Base-by-base conservation (phyloP, 768 basidiomycete genomes). In the Paxillus ammoniavirescens region DNA sequence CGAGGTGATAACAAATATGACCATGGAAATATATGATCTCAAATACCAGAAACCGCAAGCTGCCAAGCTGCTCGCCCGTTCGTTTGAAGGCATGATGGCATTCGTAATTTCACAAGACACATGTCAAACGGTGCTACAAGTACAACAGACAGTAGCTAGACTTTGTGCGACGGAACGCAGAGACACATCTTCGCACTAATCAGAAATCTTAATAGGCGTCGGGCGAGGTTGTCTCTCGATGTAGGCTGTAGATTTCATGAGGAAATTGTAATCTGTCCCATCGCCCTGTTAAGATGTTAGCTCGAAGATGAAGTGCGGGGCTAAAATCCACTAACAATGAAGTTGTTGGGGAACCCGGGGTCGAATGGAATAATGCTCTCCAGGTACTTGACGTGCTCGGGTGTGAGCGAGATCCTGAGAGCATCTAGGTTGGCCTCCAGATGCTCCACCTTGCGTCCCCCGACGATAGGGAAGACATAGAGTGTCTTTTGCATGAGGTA, bases 401-500 rank as follows among this genome's bases (percentile, higher is more conserved):
- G 57, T 0, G 72, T 65, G 31, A 78, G 74, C 7, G 57, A 55
- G 42, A 79, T 71, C 37, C 70, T 66, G n/a, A 79, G 61, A 12
- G 76, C 77, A 52, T 77, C 68, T 26, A 80, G 55, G 52, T 78
- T 80, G 30, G 69, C 72, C 26, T 63, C 43, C 21, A 80, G 55
- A 15, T 78, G 74, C 62, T 77, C 73, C 36, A 75, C 61, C 53
- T 78, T 80, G 61, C 75, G 69, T 4, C 74, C 73, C 7, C 75
- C 76, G 26, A 77, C 60, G 45, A 77, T 65, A 0, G 75, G 75
- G 58, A 79, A 78, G 8, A 77, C 75, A 41, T 73, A 75, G 0
- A 73, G 72, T n/a, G 75, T 63, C 61, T 78, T 80, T 42, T 75
- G 74, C 66, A 79, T 68, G 38, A 79, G 61, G 42, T 76, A 77